Conservation (phyloP, 257 asterid genomes). For the Solanum gandarillasii region DNA sequence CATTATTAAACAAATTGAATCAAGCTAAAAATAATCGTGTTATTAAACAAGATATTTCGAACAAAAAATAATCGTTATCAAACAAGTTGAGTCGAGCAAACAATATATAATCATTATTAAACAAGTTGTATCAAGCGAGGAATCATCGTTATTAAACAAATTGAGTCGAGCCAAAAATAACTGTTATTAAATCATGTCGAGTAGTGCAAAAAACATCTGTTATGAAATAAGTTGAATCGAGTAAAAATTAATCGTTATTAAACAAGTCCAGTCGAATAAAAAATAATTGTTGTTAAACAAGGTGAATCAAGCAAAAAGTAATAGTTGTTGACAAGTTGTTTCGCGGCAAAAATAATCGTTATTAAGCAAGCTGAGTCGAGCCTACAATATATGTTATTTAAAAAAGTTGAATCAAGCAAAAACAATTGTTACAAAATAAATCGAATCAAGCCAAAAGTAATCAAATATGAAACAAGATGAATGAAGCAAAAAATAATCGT, state of each 20-base stretch:
- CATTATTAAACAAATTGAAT: not conserved
- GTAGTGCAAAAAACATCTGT: accelerated
- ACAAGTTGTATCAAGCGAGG: not conserved
- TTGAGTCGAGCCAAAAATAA: too few species aligned
- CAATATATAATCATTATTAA: too few species aligned
- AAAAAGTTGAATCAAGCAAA: too few species aligned
- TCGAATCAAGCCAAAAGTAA: accelerated
- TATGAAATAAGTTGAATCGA: too few species aligned
- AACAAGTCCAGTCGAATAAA: not conserved
- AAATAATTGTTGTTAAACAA: not conserved
- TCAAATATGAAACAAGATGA: too few species aligned
- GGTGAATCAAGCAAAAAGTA: not conserved
- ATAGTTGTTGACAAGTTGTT: not conserved
- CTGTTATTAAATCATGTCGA: too few species aligned
- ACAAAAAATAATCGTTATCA: too few species aligned
- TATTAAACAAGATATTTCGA: not conserved
- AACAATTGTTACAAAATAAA: too few species aligned
- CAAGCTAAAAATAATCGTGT: not conserved
- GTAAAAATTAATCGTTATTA: not conserved
- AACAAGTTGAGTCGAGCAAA: too few species aligned
- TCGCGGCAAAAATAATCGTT: not conserved
- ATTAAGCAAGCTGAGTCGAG: not conserved
- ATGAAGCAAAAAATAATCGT: too few species aligned
- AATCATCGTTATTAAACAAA: too few species aligned
- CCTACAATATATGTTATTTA: not conserved